Percentiles rank a stretch among this genome's conserved stretches.
Conservation (phyloP, 495 filamentous ascomycete species). For the Tuber borchii region DNA sequence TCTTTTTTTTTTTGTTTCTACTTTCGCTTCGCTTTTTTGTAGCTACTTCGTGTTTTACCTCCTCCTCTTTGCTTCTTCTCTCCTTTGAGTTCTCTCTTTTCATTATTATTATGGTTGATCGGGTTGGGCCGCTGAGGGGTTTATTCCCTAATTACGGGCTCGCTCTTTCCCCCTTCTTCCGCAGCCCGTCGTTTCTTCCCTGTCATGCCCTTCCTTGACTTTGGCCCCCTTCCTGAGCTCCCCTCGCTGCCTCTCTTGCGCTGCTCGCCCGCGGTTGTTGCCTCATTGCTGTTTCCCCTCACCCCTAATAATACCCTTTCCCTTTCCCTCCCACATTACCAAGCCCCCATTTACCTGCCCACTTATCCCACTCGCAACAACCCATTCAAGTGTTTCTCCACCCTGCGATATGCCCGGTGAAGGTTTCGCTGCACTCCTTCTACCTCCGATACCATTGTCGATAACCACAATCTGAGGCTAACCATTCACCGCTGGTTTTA, state of each 20-base stretch:
- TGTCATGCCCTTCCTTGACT: conserved; percentile 10
- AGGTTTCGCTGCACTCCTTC: conserved; percentile 22
- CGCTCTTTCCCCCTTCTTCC: conserved; percentile 17
- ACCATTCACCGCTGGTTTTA: conserved; percentile 24
- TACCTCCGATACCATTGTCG: conserved; percentile 11
- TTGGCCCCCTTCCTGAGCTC: conserved; percentile 2
- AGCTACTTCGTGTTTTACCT: not conserved
- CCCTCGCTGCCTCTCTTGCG: not conserved
- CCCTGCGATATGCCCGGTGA: conserved; percentile 5
- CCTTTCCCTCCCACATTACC: conserved; percentile 6
- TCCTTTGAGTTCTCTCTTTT: not conserved
- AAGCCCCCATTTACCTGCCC: not conserved
- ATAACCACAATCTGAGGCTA: conserved; percentile 34
- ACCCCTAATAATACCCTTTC: not conserved
- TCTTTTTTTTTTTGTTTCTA: not conserved
- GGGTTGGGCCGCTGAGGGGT: conserved; percentile 24
- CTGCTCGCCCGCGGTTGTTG: not conserved
- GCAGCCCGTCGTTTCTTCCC: conserved; percentile 11
- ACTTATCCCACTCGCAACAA: not conserved
- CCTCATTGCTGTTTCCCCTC: conserved; percentile 5
- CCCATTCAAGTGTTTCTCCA: not conserved
- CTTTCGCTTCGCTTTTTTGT: not conserved
- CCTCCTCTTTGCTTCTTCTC: not conserved
- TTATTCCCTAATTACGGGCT: conserved; percentile 31
- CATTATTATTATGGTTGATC: not conserved